These are phyloP conservation scores for Buxus sempervirens DNA, from an alignment of 164 flowering plant genomes.

Conservation along the genomic window DNA sequence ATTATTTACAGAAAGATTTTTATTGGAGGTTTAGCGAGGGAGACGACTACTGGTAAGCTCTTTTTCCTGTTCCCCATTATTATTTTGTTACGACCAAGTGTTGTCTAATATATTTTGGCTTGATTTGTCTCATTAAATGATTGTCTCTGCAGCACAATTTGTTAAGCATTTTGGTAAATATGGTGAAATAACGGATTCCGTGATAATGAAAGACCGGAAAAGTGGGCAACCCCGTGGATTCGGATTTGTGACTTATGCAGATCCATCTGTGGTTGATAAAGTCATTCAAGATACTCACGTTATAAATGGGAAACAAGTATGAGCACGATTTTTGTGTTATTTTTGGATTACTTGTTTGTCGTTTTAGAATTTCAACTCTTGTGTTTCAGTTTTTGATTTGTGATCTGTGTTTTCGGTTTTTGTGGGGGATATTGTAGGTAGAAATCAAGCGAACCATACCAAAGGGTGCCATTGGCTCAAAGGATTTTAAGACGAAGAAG, in stretches of 20 bases:
- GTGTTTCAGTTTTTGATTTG: neutral
- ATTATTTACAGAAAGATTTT: slow-evolving; percentile 72
- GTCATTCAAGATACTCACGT: slow-evolving; percentile 72
- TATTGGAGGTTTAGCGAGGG: slow-evolving; percentile 85
- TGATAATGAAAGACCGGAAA: slow-evolving; percentile 81
- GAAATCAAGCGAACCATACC: slow-evolving; percentile 91
- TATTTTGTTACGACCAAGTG: neutral
- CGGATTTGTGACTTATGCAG: slow-evolving; percentile 88
- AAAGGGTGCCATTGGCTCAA: slow-evolving; percentile 52
- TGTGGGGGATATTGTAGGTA: slow-evolving; percentile 38
- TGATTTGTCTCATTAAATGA: slow-evolving; percentile 3
- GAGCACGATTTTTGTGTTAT: slow-evolving; percentile 10
- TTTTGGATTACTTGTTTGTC: neutral
- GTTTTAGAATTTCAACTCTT: slow-evolving; percentile 1
- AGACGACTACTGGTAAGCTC: slow-evolving; percentile 63
- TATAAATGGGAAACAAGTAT: slow-evolving; percentile 78
- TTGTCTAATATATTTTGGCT: neutral
- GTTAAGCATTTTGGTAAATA: slow-evolving; percentile 67
- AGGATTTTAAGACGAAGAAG: slow-evolving; percentile 81
- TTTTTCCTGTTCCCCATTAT: slow-evolving; percentile 3
- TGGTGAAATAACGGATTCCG: slow-evolving; percentile 84
- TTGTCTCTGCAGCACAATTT: slow-evolving; percentile 50
- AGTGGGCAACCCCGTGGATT: slow-evolving; percentile 85
- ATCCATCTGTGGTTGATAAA: slow-evolving; percentile 71
- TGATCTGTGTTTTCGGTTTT: neutral